Evolutionary conservation across 768 basidiomycete species (phyloP).

Genomic region (Terana coerulea): DNA sequence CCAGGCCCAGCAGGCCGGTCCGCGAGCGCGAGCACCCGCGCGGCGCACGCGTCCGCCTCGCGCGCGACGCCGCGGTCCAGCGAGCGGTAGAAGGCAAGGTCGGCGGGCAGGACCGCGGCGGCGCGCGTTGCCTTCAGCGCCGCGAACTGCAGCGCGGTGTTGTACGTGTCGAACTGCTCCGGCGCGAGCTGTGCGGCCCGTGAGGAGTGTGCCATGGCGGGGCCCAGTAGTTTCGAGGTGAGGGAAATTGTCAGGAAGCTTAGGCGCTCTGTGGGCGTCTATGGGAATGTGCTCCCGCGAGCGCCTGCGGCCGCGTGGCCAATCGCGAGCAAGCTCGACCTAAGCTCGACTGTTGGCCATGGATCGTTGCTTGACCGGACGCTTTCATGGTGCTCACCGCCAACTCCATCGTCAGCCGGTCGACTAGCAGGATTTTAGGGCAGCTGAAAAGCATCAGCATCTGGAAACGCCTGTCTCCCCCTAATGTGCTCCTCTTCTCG

Average conservation of each 20-base stretch:
- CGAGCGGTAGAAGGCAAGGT: conserved; percentile 87
- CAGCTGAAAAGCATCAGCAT: no score
- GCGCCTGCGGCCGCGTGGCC: no score
- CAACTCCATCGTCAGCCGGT: no score
- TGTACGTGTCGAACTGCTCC: conserved; percentile 46
- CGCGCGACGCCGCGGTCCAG: conserved; percentile 68
- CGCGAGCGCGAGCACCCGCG: conserved; percentile 60
- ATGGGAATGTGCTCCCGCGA: not conserved
- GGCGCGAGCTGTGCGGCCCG: not conserved
- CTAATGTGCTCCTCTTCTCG: no score
- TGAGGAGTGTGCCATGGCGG: not conserved
- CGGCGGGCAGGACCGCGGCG: conserved; percentile 60
- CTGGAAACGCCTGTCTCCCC: no score
- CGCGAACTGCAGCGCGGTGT: conserved; percentile 52
- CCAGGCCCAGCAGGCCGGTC: conserved; percentile 58
- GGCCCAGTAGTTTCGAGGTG: not conserved
- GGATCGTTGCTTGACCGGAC: no score
- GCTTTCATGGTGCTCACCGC: no score
- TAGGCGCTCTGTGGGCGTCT: not conserved
- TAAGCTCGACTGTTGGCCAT: no score
- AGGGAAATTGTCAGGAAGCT: not conserved
- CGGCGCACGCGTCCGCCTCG: conserved; percentile 67
- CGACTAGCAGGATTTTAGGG: no score
- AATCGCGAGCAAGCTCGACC: no score
- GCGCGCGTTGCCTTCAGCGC: conserved; percentile 63